These are phyloP conservation scores for Claviceps digitariae DNA, from an alignment of 2,329 filamentous ascomycete genomes.

Conservation along the genomic window DNA sequence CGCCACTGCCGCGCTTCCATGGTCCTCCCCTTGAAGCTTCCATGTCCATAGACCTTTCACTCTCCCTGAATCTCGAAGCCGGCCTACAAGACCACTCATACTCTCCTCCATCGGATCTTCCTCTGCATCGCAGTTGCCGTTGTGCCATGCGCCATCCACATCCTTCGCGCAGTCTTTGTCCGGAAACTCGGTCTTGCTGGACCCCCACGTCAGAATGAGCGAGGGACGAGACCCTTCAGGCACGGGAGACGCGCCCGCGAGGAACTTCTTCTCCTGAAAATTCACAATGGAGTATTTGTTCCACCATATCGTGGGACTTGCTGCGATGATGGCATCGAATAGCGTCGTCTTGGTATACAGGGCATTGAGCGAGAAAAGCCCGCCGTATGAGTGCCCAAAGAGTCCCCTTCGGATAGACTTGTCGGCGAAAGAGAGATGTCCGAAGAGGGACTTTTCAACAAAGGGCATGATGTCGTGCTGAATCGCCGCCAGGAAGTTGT, in stretches of 20 bases:
- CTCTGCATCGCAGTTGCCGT: constrained; percentile 13
- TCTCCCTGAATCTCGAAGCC: constrained; percentile 9
- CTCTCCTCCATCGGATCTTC: constrained; percentile 7
- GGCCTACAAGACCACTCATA: constrained; percentile 6
- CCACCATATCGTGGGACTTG: constrained; percentile 34
- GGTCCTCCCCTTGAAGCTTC: constrained; percentile 14
- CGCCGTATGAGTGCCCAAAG: constrained; percentile 36
- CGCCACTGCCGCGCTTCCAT: not conserved
- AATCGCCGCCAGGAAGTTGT: constrained; percentile 30
- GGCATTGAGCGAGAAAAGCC: constrained; percentile 31
- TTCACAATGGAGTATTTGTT: constrained; percentile 27
- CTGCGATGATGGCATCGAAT: constrained; percentile 31
- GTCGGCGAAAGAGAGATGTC: constrained; percentile 13
- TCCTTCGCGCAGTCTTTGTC: constrained; percentile 11
- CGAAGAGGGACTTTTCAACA: constrained; percentile 14
- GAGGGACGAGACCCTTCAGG: constrained; percentile 12
- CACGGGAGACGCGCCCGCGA: not conserved
- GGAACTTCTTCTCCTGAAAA: constrained; percentile 17
- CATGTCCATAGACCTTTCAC: constrained; percentile 11
- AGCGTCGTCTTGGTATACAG: constrained; percentile 25
- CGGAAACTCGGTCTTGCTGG: constrained; percentile 15
- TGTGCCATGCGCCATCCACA: constrained; percentile 15
- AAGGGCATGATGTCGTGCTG: constrained; percentile 23
- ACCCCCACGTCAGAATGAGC: constrained; percentile 20
- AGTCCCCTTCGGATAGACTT: constrained; percentile 26